Evolutionary conservation across 768 basidiomycete genomes (phyloP), one percentile per base, ranked within the genome.

Genomic region (Phylloporus arenicola): DNA sequence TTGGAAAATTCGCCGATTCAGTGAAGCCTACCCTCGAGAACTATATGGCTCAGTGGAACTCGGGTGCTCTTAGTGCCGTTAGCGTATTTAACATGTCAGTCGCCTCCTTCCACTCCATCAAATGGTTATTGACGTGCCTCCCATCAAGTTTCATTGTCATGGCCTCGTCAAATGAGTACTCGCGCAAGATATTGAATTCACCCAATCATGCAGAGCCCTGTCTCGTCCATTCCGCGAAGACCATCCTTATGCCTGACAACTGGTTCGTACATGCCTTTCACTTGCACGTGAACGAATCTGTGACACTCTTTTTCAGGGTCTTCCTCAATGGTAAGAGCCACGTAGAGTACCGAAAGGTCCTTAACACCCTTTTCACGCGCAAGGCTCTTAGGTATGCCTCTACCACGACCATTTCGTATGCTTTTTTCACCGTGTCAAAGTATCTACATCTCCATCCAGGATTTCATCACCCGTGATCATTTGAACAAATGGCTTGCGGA

Each of bases 61-160:
- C 86, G 2, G 94, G 93, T 46, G 84, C 84, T 13, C 78, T 99
- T 30, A 88, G 86, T 57, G 92, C 85, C 10, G 73, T 95, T 50
- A 93, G 90, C 65, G 96, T 99, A 4, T 99, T 99, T 75, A 95
- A 99, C 72, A 97, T 99, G 96, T 91, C 54, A 71, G 38, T 13
- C 10, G 10, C 48, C 3, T 35, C 13, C 38, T 27, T 19, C 8
- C 5, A 35, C 13, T 6, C 12, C 17, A 14, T n/a, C 33, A 17
- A 41, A 31, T 46, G 16, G 4, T 19, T 16, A 13, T 40, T 61
- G 46, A 61, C 37, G 48, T 56, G 41, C 43, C 13, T 19, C 20
- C n/a, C 22, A 31, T n/a, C 30, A 64, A 99, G 96, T 60, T 98
- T 97, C 70, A 98, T 99, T 64, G 96, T 99, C 62, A 94, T 98